A percentile compares a stretch with the other conserved stretches of the same genome.
Evolutionary conservation across 805 yeast species (phyloP).

Genomic region (Metschnikowia dekortorum): DNA sequence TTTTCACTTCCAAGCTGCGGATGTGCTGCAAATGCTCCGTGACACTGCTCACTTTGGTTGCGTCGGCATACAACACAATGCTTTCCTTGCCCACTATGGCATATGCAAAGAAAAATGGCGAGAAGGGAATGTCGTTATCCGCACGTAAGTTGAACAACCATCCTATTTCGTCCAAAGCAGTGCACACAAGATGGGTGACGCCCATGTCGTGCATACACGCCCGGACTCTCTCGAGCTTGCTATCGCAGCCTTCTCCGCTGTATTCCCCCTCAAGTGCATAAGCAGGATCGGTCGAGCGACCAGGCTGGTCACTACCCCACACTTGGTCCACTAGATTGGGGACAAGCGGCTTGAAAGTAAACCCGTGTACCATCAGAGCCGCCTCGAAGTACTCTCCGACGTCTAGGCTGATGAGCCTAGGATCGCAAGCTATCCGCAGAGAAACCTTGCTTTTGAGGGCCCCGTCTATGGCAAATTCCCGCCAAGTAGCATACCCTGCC

Average conservation of each 20-base stretch:
- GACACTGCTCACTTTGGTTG: conserved; percentile 36
- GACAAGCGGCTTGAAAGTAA: conserved; percentile 28
- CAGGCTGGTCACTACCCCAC: conserved; percentile 36
- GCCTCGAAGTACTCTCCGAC: conserved; percentile 40
- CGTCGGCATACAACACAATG: conserved; percentile 53
- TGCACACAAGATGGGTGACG: conserved; percentile 44
- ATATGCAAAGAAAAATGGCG: conserved; percentile 82
- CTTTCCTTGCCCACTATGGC: conserved; percentile 31
- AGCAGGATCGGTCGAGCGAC: conserved; percentile 29
- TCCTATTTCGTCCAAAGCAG: conserved; percentile 84
- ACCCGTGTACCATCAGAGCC: conserved; percentile 19
- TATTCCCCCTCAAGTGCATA: conserved; percentile 27
- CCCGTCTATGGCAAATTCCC: conserved; percentile 58
- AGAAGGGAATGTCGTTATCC: conserved; percentile 67
- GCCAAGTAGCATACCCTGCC: conserved; percentile 73
- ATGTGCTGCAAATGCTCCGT: conserved; percentile 24
- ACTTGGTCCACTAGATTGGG: conserved; percentile 35
- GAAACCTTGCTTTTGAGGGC: conserved; percentile 47
- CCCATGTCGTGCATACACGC: conserved; percentile 24
- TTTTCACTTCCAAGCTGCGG: conserved; percentile 34
- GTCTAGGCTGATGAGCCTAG: conserved; percentile 58
- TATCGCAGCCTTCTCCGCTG: conserved; percentile 31
- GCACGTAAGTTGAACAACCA: conserved; percentile 88
- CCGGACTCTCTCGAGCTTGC: conserved; percentile 29
- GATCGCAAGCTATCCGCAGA: conserved; percentile 76